Percentiles rank a stretch among this genome's conserved stretches.
These are phyloP conservation scores for Pulveroboletus ravenelii DNA, from an alignment of 768 basidiomycete species.

Conservation along the genomic window DNA sequence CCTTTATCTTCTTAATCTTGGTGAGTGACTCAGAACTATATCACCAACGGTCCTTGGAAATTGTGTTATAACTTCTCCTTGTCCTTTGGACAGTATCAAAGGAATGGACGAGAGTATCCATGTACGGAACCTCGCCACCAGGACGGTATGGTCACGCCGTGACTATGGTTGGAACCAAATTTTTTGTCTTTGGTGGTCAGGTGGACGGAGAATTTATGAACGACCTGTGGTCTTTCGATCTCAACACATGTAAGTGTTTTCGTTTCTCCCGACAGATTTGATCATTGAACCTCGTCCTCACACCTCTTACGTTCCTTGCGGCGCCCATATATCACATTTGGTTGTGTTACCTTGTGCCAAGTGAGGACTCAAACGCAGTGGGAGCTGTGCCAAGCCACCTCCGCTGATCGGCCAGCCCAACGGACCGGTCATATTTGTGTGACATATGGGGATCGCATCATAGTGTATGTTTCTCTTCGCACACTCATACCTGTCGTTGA, in stretches of 20 bases:
- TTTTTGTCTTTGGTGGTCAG: constrained; percentile 96
- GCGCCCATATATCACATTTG: background rate
- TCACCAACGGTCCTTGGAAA: background rate
- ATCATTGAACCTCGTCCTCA: background rate
- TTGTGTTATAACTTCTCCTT: background rate
- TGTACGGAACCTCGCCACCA: constrained; percentile 69
- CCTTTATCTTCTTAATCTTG: constrained; percentile 89
- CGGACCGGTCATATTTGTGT: constrained; percentile 92
- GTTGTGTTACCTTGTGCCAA: constrained; percentile 8
- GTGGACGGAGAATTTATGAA: constrained; percentile 92
- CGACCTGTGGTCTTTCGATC: constrained; percentile 94
- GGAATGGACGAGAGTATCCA: constrained; percentile 90
- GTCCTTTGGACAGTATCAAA: constrained; percentile 58
- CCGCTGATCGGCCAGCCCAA: constrained; percentile 63
- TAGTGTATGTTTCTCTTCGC: constrained; percentile 56
- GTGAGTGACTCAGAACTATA: constrained; percentile 44
- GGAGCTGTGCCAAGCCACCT: constrained; percentile 68
- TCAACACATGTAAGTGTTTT: constrained; percentile 74
- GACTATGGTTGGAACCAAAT: constrained; percentile 85
- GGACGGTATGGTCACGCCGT: constrained; percentile 97
- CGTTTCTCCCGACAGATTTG: background rate
- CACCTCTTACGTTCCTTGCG: background rate
- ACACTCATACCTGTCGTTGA: constrained; percentile 15
- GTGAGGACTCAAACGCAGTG: constrained; percentile 83
- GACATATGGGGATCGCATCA: constrained; percentile 75